Conservation (phyloP, 441 rosid genomes). For the Mallotus repandus region DNA sequence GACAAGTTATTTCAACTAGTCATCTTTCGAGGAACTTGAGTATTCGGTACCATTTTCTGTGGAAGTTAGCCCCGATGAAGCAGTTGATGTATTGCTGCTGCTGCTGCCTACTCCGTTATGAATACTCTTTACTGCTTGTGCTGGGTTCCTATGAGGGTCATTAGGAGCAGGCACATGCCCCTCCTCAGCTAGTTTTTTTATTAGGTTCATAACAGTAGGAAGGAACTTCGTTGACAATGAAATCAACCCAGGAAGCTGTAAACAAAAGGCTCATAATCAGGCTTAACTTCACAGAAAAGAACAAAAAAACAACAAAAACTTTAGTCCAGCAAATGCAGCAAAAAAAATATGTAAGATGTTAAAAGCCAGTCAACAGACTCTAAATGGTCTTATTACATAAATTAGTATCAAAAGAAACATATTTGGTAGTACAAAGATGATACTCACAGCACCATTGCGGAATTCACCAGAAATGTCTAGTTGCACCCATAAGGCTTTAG, state of each 20-base stretch:
- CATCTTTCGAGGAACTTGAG: conserved; percentile 44
- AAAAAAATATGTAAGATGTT: background rate
- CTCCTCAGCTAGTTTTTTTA: conserved; percentile 80
- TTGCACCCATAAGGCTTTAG: conserved; percentile 94
- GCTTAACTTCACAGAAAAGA: background rate
- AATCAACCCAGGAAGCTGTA: conserved; percentile 89
- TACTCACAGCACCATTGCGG: conserved; percentile 79
- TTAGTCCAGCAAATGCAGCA: background rate
- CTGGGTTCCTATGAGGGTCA: conserved; percentile 44
- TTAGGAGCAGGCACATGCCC: conserved; percentile 59
- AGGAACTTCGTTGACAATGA: conserved; percentile 79
- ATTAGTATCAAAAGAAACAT: background rate
- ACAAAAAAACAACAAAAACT: background rate
- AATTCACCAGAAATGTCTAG: conserved; percentile 77
- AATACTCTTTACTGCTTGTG: conserved; percentile 30
- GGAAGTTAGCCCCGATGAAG: conserved; percentile 45
- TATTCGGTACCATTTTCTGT: conserved; percentile 32
- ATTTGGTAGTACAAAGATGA: background rate
- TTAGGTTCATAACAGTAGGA: conserved; percentile 88
- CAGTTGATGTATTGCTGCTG: conserved; percentile 35
- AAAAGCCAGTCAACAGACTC: background rate
- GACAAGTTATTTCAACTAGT: conserved; percentile 21
- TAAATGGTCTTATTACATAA: background rate
- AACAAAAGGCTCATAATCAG: background rate
- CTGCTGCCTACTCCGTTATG: conserved; percentile 40